Conservation (phyloP, 768 basidiomycete species). For the Lactarius tabidus region DNA sequence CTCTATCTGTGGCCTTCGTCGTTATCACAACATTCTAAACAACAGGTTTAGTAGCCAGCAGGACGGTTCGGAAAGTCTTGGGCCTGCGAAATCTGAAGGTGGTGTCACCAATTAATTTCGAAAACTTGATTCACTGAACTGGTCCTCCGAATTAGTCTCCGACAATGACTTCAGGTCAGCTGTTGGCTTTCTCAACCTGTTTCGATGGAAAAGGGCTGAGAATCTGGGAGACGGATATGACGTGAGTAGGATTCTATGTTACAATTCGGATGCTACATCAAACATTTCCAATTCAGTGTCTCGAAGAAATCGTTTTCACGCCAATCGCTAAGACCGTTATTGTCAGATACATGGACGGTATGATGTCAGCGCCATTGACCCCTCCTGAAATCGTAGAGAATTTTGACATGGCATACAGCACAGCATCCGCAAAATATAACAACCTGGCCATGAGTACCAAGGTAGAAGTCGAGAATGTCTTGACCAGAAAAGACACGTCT, state of each 20-base stretch:
- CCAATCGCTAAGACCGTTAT: not conserved
- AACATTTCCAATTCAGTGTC: not conserved
- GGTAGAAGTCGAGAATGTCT: not conserved
- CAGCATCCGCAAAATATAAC: not conserved
- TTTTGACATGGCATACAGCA: not conserved
- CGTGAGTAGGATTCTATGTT: not conserved
- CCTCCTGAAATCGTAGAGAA: not conserved
- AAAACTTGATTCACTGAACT: not conserved
- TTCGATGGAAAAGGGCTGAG: not conserved
- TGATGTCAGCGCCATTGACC: not conserved
- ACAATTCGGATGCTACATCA: not conserved
- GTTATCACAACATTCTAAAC: not conserved
- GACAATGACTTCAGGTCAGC: not conserved
- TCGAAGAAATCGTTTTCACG: not conserved
- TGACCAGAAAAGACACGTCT: not conserved
- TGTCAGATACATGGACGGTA: not conserved
- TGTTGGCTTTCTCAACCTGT: not conserved
- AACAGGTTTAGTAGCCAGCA: not conserved
- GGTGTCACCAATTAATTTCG: not conserved
- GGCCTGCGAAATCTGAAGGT: not conserved
- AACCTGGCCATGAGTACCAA: not conserved
- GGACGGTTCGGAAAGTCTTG: not conserved
- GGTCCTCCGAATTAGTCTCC: not conserved
- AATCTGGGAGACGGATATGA: not conserved
- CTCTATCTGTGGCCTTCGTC: not conserved